Percentiles rank a stretch among this genome's conserved stretches.
phyloP scores from a whole-genome alignment of 306 rosid genomes.

The Coriaria nepalensis region DNA sequence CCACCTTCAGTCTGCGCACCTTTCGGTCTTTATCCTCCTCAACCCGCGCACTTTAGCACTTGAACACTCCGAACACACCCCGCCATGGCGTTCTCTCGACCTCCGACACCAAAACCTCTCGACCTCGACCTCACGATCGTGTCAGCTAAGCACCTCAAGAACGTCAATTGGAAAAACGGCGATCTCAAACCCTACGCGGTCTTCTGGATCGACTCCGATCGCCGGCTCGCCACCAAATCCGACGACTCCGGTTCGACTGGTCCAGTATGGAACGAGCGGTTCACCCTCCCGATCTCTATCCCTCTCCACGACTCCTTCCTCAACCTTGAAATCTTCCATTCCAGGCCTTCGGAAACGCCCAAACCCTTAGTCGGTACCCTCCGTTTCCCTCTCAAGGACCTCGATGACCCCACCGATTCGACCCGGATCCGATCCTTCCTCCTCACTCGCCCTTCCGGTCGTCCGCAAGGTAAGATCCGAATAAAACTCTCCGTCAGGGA shows the following conservation, averaged over 20 bases:
- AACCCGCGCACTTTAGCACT: not conserved
- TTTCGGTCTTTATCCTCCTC: too few species aligned
- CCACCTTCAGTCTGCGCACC: too few species aligned
- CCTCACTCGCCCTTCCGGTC: constrained; percentile 70
- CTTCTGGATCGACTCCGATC: constrained; percentile 71
- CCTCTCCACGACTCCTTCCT: constrained; percentile 45
- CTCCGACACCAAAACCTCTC: constrained; percentile 48
- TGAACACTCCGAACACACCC: not conserved
- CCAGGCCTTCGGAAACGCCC: constrained; percentile 74
- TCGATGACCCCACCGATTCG: constrained; percentile 31
- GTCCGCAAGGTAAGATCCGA: constrained; percentile 71
- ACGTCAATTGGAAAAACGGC: constrained; percentile 82
- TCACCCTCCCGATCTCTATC: constrained; percentile 46
- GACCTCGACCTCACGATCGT: constrained; percentile 71
- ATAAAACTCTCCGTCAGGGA: constrained; percentile 51
- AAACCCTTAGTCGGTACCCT: constrained; percentile 76
- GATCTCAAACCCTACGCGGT: constrained; percentile 74
- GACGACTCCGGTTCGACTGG: constrained; percentile 62
- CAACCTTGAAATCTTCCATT: constrained; percentile 75
- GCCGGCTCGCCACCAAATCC: constrained; percentile 76
- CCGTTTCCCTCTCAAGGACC: constrained; percentile 39
- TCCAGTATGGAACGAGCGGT: constrained; percentile 87
- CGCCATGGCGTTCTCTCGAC: constrained; percentile 56
- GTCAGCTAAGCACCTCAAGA: constrained; percentile 79
- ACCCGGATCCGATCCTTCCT: constrained; percentile 30